These are phyloP conservation scores for Botrytis squamosa DNA, from an alignment of 2,329 filamentous ascomycete genomes.

Conservation along the genomic window DNA sequence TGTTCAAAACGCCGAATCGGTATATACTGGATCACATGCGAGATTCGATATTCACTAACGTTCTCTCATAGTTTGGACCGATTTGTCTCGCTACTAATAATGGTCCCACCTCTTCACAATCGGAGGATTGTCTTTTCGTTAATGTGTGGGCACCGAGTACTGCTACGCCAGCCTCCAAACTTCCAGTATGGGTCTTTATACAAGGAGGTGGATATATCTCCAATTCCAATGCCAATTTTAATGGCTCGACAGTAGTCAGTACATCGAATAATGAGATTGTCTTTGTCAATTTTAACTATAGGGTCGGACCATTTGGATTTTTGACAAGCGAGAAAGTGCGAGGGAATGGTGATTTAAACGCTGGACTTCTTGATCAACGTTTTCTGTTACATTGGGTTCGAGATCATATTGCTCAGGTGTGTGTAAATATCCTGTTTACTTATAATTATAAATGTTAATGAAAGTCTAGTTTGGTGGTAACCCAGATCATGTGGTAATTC, in stretches of 20 bases:
- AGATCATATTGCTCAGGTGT: constrained; percentile 52
- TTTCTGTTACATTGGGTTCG: constrained; percentile 61
- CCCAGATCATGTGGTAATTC: constrained; percentile 47
- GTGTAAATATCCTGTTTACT: not conserved
- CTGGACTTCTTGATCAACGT: constrained; percentile 62
- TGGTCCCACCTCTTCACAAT: constrained; percentile 5
- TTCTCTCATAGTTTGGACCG: constrained; percentile 17
- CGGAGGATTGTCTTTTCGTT: constrained; percentile 45
- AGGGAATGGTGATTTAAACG: constrained; percentile 58
- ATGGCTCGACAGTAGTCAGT: constrained; percentile 49
- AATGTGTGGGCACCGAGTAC: constrained; percentile 47
- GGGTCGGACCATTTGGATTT: constrained; percentile 62
- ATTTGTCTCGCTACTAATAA: constrained; percentile 21
- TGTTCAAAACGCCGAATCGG: constrained; percentile 7
- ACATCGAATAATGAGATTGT: constrained; percentile 49
- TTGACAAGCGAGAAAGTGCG: constrained; percentile 57
- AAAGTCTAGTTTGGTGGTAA: constrained; percentile 45
- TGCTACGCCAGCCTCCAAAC: constrained; percentile 43
- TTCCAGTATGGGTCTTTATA: constrained; percentile 56
- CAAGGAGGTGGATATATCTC: constrained; percentile 48
- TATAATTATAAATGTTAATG: not conserved
- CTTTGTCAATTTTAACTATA: constrained; percentile 62
- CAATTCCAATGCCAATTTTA: constrained; percentile 53
- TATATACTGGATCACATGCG: not conserved
- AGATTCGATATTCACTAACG: not conserved